Evolutionary conservation across 352 stramenopile genomes (phyloP), one percentile per base, ranked within the genome.

Genomic region (Blastocystis sp.): DNA sequence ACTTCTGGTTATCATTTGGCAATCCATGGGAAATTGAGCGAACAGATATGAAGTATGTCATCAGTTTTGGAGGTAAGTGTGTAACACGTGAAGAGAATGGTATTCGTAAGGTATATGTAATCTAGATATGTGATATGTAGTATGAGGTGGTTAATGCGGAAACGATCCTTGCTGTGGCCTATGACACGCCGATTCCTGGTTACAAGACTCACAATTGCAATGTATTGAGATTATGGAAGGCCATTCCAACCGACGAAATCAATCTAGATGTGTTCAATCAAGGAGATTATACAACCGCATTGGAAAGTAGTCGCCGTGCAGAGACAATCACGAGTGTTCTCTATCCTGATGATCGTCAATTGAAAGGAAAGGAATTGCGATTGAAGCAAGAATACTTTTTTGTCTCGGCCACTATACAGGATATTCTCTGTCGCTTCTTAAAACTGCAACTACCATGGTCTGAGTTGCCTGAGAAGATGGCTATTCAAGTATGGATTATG

Each of bases 351-450:
- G 90, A 91, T 51, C 24, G 57, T 44, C 42, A 54, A 37, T 33
- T 78, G 27, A 59, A 69, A 30, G 90, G 90, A 17, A 91, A 91
- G 90, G 89, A 91, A 42, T 89, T 91, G 42, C 90, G 90, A 24
- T 87, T 91, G 30, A 90, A 89, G 56, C 90, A 91, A 69, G 88
- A 91, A 75, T 91, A 91, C 56, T 91, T 91, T 58, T 91, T 91
- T 40, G 90, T 91, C 9, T 91, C 70, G 4, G 84, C 87, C 22
- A 91, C 90, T 5, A 37, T 91, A 22, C 90, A 88, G 53, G 77
- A 88, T 24, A 70, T 88, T 37, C 19, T 91, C 48, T 24, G 35
- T 24, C 89, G 89, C 0, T 91, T 91, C 75, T 40, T 90, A 22
- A 60, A 91, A 59, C 59, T 64, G 9, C 59, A 56, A 24, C 30